These are phyloP conservation scores for Hymenoscyphus repandus DNA, from an alignment of 2,329 filamentous ascomycete genomes.

Conservation along the genomic window DNA sequence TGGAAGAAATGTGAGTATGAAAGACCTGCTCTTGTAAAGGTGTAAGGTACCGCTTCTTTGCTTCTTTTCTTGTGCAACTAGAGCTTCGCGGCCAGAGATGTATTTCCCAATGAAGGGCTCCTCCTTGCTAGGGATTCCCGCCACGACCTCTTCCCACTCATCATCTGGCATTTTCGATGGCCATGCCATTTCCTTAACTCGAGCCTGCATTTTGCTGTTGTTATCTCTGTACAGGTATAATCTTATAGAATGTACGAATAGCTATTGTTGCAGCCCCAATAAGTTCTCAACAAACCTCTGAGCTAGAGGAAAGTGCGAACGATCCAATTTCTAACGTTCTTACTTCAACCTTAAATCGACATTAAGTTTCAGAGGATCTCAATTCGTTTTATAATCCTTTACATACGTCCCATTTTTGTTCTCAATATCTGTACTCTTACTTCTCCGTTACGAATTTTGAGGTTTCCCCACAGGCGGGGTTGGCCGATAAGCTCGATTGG, in stretches of 20 bases:
- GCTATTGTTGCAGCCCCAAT: not conserved
- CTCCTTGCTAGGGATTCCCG: conserved; percentile 50
- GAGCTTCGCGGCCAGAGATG: conserved; percentile 64
- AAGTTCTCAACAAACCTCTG: no score
- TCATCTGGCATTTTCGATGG: conserved; percentile 38
- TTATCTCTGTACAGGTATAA: not conserved
- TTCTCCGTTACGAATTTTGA: not conserved
- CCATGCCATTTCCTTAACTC: conserved; percentile 26
- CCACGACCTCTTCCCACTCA: conserved; percentile 53
- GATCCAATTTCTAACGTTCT: no score
- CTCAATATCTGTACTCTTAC: not conserved
- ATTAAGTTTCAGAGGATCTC: not conserved
- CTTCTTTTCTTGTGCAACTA: conserved; percentile 77
- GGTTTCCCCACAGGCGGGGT: conserved; percentile 11
- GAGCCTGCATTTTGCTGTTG: conserved; percentile 17
- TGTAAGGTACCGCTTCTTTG: conserved; percentile 64
- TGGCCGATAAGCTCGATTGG: conserved; percentile 11
- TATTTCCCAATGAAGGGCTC: conserved; percentile 84
- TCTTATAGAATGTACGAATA: not conserved
- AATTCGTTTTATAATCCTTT: no score
- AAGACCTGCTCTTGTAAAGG: not conserved
- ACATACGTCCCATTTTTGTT: not conserved
- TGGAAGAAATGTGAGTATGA: conserved; percentile 28
- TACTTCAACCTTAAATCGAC: not conserved
- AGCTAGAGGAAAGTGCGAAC: no score